Percentiles rank a stretch among this genome's conserved stretches.
Evolutionary conservation across 2,329 filamentous ascomycete genomes (phyloP).

Genomic region (Botryosphaeria dothidea): DNA sequence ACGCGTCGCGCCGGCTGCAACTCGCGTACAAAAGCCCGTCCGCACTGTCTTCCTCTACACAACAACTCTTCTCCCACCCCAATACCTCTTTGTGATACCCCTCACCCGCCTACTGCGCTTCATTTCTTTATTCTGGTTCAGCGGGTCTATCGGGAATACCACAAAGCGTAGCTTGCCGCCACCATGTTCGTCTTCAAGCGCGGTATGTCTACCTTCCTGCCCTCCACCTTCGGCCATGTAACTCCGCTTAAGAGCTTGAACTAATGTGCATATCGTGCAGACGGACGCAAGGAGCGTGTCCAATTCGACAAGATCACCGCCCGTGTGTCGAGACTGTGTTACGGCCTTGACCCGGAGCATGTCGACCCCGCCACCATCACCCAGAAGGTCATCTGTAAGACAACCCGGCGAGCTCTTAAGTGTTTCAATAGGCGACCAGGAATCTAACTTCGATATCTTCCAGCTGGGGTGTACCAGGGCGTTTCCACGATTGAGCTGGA

Average conservation of each 20-base stretch:
- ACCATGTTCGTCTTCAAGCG: conserved; percentile 45
- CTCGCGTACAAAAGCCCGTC: conserved; percentile 14
- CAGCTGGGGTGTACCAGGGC: conserved; percentile 90
- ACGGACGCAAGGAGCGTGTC: conserved; percentile 99
- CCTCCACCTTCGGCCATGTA: neutral
- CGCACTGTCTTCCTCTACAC: conserved; percentile 1
- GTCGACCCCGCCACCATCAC: conserved; percentile 98
- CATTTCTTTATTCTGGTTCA: neutral
- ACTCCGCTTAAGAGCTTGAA: neutral
- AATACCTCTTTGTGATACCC: conserved; percentile 7
- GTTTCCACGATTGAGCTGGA: conserved; percentile 96
- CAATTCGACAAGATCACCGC: conserved; percentile 99
- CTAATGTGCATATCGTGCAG: conserved; percentile 48
- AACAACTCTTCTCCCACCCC: conserved; percentile 3
- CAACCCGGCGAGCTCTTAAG: neutral
- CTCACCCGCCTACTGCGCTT: conserved; percentile 2
- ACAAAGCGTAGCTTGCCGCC: conserved; percentile 11
- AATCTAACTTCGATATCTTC: neutral
- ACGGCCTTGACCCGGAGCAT: conserved; percentile 92
- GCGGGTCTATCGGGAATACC: conserved; percentile 3
- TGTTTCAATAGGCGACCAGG: neutral
- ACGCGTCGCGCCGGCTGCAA: conserved; percentile 6
- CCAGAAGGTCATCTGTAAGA: conserved; percentile 84
- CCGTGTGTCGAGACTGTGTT: conserved; percentile 95
- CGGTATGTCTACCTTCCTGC: conserved; percentile 34